A percentile compares a stretch with the other conserved stretches of the same genome.
phyloP scores from a whole-genome alignment of 2,329 filamentous ascomycete genomes.

The Diaporthe sp. region DNA sequence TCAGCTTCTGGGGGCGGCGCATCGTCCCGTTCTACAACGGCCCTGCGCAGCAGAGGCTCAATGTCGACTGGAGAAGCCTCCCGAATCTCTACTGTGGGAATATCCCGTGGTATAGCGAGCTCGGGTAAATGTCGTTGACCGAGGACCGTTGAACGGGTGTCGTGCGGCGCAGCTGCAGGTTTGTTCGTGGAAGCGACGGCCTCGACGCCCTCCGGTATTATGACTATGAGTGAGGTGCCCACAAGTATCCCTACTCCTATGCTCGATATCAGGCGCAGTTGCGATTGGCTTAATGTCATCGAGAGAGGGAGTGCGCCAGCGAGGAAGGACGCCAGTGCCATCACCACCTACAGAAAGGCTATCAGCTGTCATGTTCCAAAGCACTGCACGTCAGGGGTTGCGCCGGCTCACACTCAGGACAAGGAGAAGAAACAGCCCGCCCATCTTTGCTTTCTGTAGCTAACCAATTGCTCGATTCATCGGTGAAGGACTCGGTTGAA shows the following conservation, averaged over 20 bases:
- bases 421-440: constrained; percentile 52
- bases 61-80: constrained; percentile 25
- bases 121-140: constrained; percentile 4
- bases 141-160: constrained; percentile 42
- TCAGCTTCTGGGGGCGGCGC: constrained; percentile 43
- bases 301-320: constrained; percentile 92
- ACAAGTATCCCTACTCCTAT: constrained; percentile 95
- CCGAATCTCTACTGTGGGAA: constrained; percentile 5
- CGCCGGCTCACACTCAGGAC: constrained; percentile 49
- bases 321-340: constrained; percentile 78
- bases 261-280: constrained; percentile 90
- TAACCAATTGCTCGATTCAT: constrained; percentile 28
- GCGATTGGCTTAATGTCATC: constrained; percentile 87
- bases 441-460: constrained; percentile 42
- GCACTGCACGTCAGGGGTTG: constrained; percentile 41
- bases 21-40: constrained; percentile 46
- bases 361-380: constrained; percentile 43
- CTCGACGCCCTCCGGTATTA: constrained; percentile 96
- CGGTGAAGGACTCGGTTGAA: constrained; percentile 14
- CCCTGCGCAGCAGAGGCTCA: constrained; percentile 30
- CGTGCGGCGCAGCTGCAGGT: constrained; percentile 54
- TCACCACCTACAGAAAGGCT: constrained; percentile 48
- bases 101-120: constrained; percentile 23
- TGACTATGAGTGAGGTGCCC: constrained; percentile 94
- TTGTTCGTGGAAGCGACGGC: constrained; percentile 78